Evolutionary conservation across 176 grass and related monocot species (phyloP), one percentile per base, ranked within the genome.

Genomic region (Canna indica): DNA sequence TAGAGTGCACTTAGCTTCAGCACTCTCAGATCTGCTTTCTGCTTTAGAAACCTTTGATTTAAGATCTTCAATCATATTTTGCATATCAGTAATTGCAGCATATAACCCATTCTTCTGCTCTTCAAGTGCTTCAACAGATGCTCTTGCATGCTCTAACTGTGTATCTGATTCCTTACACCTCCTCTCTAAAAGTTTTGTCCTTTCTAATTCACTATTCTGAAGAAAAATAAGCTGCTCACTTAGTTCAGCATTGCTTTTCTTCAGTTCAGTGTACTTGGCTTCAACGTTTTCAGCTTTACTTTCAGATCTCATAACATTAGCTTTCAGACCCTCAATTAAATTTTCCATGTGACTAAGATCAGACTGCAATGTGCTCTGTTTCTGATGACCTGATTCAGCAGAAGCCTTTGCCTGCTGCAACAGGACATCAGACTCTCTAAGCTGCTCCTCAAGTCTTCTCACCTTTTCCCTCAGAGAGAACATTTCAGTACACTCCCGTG

Each of bases 61-160:
- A 41, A 96, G 76, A 88, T 91, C 79, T 52, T 81, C 79, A 61
- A 96, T 96, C 73, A 91, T 79, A 78, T 76, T 48, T 77, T 96
- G 85, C 91, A 96, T 96, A 62, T 96, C 91, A 32, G 75, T 73
- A 63, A 91, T 77, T 5, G 83, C 88, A 56, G 78, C 85, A 65
- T 77, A 80, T 53, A 91, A 58, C 85, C 91, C 82, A 73, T 25
- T 84, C 68, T 91, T 80, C 47, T 96, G 80, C 80, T 96, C 91
- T 75, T 63, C 69, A 62, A 84, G 72, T 45, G 91, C 91, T 26
- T 88, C 85, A 78, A 86, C 68, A 50, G 91, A 80, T 56, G 91
- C 91, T 76, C 82, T 91, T 39, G 88, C 88, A 86, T 88, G 88
- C 70, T 96, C 91, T 68, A 91, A 77, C 46, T 84, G 81, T 47